Evolutionary conservation across 2,329 filamentous ascomycete genomes (phyloP), one percentile per base, ranked within the genome.

Genomic region (Chrysosphaeria jannelii): DNA sequence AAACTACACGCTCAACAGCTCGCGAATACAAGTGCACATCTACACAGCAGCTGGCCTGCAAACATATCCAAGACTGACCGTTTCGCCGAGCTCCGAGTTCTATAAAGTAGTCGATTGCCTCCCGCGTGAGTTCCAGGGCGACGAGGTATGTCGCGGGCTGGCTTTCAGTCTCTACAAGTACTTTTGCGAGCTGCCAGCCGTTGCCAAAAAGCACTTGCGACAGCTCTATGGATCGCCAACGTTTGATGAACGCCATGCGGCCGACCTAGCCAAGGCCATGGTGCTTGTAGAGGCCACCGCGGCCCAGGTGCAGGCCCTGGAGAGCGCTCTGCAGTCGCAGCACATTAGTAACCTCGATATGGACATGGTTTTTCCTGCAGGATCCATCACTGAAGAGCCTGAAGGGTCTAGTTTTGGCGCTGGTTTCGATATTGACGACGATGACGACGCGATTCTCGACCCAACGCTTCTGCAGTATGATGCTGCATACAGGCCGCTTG

Each of bases 81-180:
- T 93, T 33, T 88, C 81, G 13, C 85, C 85, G 21, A 88, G 72
- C 38, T 90, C 81, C 22, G 65, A 76, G 24, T 70, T 88, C 37
- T 93, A 93, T 44, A 60, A 65, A 33, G 81, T 79, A 25, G 85
- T 97, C 42, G 67, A 74, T 40, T 65, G 79, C 41, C 57, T 97
- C 20, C 78, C 85, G 20, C 69, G 78, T 39, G 81, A 91, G 40
- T 78, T 79, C 44, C 85, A 93, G 49, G 81, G 81, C 36, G 81
- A 93, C 41, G 81, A 93, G 44, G 56, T 89, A 32, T 88, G 71
- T 45, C 67, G 85, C 21, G 85, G 70, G 10, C 56, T 97, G 26
- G 85, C 81, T 22, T 89, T 93, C 43, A 78, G 75, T 27, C 53
- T 97, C 33, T 70, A 69, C 50, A 91, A 89, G 42, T 97, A 91